Evolutionary conservation across 306 rosid species (phyloP).

Genomic region (Dalbergia oliveri): DNA sequence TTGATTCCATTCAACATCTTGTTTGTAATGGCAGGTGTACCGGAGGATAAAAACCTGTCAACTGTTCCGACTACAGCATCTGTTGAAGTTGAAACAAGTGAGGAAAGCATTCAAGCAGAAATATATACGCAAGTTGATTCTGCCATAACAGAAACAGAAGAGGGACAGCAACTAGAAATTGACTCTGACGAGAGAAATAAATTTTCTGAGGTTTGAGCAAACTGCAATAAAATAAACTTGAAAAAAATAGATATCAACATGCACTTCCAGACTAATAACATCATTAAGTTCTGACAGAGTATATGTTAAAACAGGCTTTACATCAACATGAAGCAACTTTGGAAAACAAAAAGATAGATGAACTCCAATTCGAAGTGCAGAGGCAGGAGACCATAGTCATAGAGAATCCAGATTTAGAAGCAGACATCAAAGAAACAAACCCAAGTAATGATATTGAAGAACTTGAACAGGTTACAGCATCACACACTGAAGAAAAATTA

Average conservation of each 20-base stretch:
- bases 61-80: not conserved
- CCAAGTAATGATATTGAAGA: not conserved
- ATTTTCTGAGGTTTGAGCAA: conserved; percentile 35
- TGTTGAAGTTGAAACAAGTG: conserved; percentile 3
- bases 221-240: not conserved
- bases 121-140: conserved; percentile 30
- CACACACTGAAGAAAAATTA: not conserved
- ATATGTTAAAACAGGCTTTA: conserved; percentile 35
- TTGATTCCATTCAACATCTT: not conserved
- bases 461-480: not conserved
- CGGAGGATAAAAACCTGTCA: not conserved
- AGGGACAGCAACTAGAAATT: conserved; percentile 30
- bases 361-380: conserved; percentile 1
- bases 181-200: not conserved
- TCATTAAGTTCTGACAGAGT: conserved; percentile 1
- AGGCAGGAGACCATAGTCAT: not conserved
- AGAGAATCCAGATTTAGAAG: not conserved
- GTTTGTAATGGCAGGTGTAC: conserved; percentile 26
- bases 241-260: not conserved
- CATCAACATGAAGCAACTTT: conserved; percentile 26
- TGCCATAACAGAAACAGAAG: conserved; percentile 12
- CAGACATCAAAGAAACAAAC: not conserved
- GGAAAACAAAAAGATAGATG: conserved; percentile 2
- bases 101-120: conserved; percentile 36
- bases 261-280: not conserved